phyloP scores from a whole-genome alignment of 2,329 filamentous ascomycete genomes.

The Ustulina deusta region DNA sequence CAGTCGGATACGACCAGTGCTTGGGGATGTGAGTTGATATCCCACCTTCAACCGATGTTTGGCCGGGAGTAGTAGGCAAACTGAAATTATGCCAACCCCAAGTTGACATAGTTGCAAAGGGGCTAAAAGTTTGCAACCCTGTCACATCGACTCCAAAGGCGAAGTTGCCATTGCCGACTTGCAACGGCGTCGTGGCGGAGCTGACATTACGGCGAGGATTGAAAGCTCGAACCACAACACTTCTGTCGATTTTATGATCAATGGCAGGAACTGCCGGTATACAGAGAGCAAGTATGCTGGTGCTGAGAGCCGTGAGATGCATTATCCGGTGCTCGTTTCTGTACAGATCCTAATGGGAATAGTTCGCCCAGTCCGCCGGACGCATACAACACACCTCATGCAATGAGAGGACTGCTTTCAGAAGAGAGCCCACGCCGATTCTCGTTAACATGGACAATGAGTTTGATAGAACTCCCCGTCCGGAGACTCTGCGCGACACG shows the following conservation, averaged over 20 bases:
- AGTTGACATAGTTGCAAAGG: slow-evolving; percentile 60
- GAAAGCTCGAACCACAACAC: slow-evolving; percentile 55
- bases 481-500: slow-evolving; percentile 31
- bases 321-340: slow-evolving; percentile 4
- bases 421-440: background rate
- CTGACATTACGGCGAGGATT: slow-evolving; percentile 62
- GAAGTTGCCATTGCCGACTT: slow-evolving; percentile 63
- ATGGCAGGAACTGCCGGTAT: slow-evolving; percentile 25
- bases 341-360: background rate
- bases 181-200: slow-evolving; percentile 63
- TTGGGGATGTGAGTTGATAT: slow-evolving; percentile 1
- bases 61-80: slow-evolving; percentile 55
- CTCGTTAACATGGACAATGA: background rate
- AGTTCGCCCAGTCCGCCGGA: background rate
- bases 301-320: slow-evolving; percentile 28
- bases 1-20: background rate
- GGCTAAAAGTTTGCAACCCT: slow-evolving; percentile 60
- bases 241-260: slow-evolving; percentile 47
- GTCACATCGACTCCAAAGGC: slow-evolving; percentile 62
- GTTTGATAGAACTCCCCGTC: slow-evolving; percentile 38
- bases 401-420: background rate
- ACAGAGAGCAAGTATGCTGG: slow-evolving; percentile 17
- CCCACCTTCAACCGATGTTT: slow-evolving; percentile 53
- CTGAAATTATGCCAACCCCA: slow-evolving; percentile 65
- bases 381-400: background rate